A percentile compares a stretch with the other conserved stretches of the same genome.
Conservation (phyloP, 805 yeast genomes). For the Kodamaea fukazawae region DNA sequence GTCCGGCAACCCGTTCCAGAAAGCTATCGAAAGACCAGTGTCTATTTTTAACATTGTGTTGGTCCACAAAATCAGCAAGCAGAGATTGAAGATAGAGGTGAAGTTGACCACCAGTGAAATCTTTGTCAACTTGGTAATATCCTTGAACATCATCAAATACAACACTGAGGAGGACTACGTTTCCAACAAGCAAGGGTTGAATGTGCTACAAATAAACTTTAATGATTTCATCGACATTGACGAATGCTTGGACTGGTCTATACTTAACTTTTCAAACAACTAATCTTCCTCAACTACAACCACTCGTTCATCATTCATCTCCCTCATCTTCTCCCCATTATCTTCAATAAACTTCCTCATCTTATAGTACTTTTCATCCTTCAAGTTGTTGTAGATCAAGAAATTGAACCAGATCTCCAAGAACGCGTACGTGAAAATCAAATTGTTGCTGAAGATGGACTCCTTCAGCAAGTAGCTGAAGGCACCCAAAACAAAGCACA, state of each 20-base stretch:
- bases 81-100: conserved; percentile 24
- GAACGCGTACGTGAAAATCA: conserved; percentile 58
- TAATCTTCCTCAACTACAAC: conserved; percentile 28
- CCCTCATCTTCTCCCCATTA: conserved; percentile 34
- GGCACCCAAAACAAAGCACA: conserved; percentile 49
- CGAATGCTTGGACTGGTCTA: conserved; percentile 57
- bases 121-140: conserved; percentile 38
- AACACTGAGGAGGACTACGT: conserved; percentile 21
- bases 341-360: conserved; percentile 42
- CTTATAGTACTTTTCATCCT: conserved; percentile 59
- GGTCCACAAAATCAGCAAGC: conserved; percentile 16
- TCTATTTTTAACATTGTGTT: conserved; percentile 27
- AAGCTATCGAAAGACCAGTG: conserved; percentile 38
- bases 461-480: conserved; percentile 47
- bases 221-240: conserved; percentile 52
- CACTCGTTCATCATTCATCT: conserved; percentile 29
- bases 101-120: conserved; percentile 39
- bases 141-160: conserved; percentile 35
- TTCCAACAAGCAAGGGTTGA: conserved; percentile 30
- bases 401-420: conserved; percentile 70
- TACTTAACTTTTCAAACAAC: conserved; percentile 31
- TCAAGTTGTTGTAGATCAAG: conserved; percentile 56
- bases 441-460: conserved; percentile 55
- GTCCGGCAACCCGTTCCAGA: conserved; percentile 34
- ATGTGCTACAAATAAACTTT: conserved; percentile 45